Base-by-base conservation (phyloP, 441 rosid genomes). In the Dalechampia spathulata region DNA sequence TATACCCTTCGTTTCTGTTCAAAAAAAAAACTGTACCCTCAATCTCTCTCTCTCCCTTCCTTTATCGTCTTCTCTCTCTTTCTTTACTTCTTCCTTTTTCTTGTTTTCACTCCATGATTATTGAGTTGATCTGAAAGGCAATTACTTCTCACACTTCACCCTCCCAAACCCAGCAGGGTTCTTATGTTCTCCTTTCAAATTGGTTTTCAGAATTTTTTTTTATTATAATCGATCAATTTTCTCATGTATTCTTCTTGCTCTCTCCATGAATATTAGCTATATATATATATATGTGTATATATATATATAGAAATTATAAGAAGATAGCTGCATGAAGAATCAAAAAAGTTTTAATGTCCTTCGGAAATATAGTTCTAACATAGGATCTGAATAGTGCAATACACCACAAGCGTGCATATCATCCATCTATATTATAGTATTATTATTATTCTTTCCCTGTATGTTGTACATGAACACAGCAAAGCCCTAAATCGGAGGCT, bases 311-410 rank as follows among this genome's bases (percentile, higher is more conserved):
- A 49, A n/a, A n/a, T 37, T 39, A 23, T 16, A 56, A 54, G 47
- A 51, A 47, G 54, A 53, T 8, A 13, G 57, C 39, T 67, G 63
- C 66, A 57, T 50, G 68, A 70, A 40, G 12, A 39, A 36, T 46
- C 3, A 34, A 34, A 34, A 10, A 2, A 5, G 5, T 3, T 5
- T 34, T 34, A 39, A 44, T 37, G 41, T 32, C 52, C 54, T 39
- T 65, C 23, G 66, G 59, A 68, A n/a, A n/a, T n/a, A n/a, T n/a
- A n/a, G 52, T 61, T n/a, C n/a, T n/a, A n/a, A n/a, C n/a, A 51
- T 49, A 64, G 72, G 76, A 75, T 72, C 74, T 70, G 74, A 62
- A 54, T 32, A 63, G 63, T 70, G 78, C 46, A 63, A 63, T 58
- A 72, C 64, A 62, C 40, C 61, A 65, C 9, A 64, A 32, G n/a